Evolutionary conservation across 345 rosid genomes (phyloP).

Genomic region (Linum lewisii): DNA sequence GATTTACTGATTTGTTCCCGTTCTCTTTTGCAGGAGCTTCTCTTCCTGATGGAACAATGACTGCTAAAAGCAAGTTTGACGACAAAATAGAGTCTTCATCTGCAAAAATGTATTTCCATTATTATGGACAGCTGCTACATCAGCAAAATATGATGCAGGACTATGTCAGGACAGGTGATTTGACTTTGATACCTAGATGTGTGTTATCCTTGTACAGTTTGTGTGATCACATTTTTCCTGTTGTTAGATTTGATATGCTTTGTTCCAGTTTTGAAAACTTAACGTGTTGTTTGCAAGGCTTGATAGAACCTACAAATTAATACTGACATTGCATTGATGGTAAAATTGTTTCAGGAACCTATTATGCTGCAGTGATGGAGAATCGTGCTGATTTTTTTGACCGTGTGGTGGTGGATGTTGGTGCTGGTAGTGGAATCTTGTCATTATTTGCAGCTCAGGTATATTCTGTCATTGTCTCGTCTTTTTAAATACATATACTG

Average conservation of each 20-base stretch:
- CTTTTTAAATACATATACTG: background rate
- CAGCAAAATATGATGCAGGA: constrained; percentile 99
- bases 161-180: constrained; percentile 94
- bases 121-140: constrained; percentile 89
- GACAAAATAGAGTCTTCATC: constrained; percentile 82
- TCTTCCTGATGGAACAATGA: constrained; percentile 46
- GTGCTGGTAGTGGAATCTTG: constrained; percentile 99
- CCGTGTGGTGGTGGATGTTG: constrained; percentile 93
- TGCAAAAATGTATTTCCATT: constrained; percentile 98
- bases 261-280: background rate
- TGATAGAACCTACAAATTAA: background rate
- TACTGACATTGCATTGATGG: background rate
- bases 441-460: constrained; percentile 99
- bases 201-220: constrained; percentile 2
- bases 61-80: constrained; percentile 70
- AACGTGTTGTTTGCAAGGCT: background rate
- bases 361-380: constrained; percentile 95
- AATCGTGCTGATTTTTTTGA: constrained; percentile 83
- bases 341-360: constrained; percentile 58
- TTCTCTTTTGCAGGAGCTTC: constrained; percentile 30
- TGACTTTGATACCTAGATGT: constrained; percentile 7
- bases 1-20: constrained; percentile 5
- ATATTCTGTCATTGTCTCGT: constrained; percentile 1
- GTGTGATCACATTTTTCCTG: constrained; percentile 6
- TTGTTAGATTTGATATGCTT: background rate